Evolutionary conservation across 441 rosid species (phyloP).

Genomic region (Mallotus japonicus): DNA sequence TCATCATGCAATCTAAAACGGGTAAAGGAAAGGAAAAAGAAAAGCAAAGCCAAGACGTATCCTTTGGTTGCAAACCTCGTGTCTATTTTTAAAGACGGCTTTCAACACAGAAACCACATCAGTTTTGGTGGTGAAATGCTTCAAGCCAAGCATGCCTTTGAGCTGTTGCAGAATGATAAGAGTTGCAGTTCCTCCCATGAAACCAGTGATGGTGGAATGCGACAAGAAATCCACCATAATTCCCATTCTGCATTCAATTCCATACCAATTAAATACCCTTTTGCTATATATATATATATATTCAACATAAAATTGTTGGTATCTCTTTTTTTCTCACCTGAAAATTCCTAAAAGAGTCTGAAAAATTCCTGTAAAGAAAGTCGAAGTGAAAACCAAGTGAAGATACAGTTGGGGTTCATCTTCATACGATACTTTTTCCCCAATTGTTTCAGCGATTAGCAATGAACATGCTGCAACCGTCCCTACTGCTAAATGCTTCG

Average conservation of each 20-base stretch:
- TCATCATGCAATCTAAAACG: too few species aligned
- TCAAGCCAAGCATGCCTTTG: conserved; percentile 70
- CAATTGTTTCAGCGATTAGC: conserved; percentile 51
- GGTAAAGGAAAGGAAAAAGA: too few species aligned
- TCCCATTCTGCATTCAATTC: conserved; percentile 48
- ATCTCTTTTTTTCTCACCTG: conserved; percentile 32
- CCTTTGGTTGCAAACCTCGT: conserved; percentile 40
- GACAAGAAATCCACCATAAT: conserved; percentile 84
- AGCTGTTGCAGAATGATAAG: conserved; percentile 73
- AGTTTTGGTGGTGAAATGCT: conserved; percentile 61
- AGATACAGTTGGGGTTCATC: conserved; percentile 58
- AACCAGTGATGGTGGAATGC: conserved; percentile 89
- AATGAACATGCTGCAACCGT: conserved; percentile 80
- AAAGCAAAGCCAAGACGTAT: too few species aligned
- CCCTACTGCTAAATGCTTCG: conserved; percentile 76
- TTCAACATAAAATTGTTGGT: too few species aligned
- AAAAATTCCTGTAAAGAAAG: conserved; percentile 74
- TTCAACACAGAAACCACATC: conserved; percentile 66
- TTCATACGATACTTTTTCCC: conserved; percentile 30
- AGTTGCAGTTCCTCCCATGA: conserved; percentile 88
- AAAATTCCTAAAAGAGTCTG: conserved; percentile 56
- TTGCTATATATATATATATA: neutral
- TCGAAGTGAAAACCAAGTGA: conserved; percentile 63
- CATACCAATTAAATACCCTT: neutral
- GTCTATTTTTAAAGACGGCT: conserved; percentile 44